These are phyloP conservation scores for Nitzschia sp. DNA, from an alignment of 108 stramenopile genomes.

Conservation along the genomic window DNA sequence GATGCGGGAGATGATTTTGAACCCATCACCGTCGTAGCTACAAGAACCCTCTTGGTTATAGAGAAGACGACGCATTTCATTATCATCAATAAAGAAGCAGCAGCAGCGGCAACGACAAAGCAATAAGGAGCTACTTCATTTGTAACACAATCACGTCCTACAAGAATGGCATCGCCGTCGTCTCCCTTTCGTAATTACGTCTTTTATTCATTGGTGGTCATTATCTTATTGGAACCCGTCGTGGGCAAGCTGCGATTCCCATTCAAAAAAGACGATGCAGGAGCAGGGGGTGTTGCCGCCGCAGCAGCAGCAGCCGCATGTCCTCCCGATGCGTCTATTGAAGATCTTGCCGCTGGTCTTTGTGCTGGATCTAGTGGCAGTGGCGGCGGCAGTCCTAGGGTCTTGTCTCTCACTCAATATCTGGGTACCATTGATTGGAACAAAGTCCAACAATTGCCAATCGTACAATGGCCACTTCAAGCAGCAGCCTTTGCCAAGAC, in stretches of 20 bases:
- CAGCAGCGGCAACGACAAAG: too few species aligned
- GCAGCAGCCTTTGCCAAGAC: neutral
- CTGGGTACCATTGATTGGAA: neutral
- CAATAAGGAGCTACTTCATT: too few species aligned
- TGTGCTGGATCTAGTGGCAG: neutral
- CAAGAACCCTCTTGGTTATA: too few species aligned
- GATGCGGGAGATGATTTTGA: too few species aligned
- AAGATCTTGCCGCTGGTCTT: neutral
- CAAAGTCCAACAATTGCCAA: neutral
- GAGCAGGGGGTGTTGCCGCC: neutral
- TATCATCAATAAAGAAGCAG: too few species aligned
- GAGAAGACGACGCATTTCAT: too few species aligned
- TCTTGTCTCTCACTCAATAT: neutral
- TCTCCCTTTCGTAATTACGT: neutral
- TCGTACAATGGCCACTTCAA: neutral
- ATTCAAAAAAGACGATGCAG: neutral
- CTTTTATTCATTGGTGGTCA: neutral
- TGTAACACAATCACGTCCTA: too few species aligned
- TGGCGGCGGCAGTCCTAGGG: neutral
- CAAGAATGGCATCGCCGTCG: neutral
- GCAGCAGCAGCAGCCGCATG: neutral
- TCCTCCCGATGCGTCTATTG: neutral
- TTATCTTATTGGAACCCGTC: slow-evolving; percentile 5
- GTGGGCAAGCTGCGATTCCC: neutral
- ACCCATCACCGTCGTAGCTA: too few species aligned